Evolutionary conservation across 2,329 filamentous ascomycete genomes (phyloP).

Genomic region (Fusarium sp.): DNA sequence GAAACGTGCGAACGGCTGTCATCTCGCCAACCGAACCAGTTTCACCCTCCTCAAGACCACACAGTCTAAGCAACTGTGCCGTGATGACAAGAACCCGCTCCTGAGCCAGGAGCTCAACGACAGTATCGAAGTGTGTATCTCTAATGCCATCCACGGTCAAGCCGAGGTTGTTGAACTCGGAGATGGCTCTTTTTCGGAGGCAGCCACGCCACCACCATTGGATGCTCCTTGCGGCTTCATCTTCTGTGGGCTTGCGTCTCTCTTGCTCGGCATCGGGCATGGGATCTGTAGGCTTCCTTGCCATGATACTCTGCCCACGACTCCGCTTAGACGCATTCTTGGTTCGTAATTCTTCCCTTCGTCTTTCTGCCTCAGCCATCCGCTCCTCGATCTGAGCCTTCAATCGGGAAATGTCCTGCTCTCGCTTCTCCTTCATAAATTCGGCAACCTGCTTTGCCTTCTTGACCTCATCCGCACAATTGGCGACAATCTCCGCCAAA

Average conservation of each 20-base stretch:
- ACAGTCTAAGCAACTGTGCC: constrained; percentile 73
- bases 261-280: constrained; percentile 64
- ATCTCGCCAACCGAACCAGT: constrained; percentile 73
- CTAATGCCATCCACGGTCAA: constrained; percentile 77
- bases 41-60: constrained; percentile 74
- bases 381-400: constrained; percentile 82
- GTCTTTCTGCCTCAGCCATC: constrained; percentile 78
- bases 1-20: constrained; percentile 77
- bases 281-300: constrained; percentile 61
- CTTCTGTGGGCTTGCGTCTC: constrained; percentile 60
- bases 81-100: constrained; percentile 74
- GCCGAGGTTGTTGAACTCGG: constrained; percentile 72
- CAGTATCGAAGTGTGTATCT: constrained; percentile 78
- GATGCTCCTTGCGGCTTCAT: constrained; percentile 72
- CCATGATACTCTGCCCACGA: constrained; percentile 62
- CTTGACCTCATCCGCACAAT: constrained; percentile 84
- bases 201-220: constrained; percentile 76
- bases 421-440: constrained; percentile 81
- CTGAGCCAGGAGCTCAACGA: constrained; percentile 74
- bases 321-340: constrained; percentile 63
- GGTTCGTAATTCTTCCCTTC: constrained; percentile 72
- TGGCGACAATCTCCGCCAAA: constrained; percentile 81
- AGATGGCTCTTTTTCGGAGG: constrained; percentile 67
- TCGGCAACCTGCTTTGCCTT: constrained; percentile 85
- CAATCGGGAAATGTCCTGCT: constrained; percentile 76